A percentile compares a stretch with the other conserved stretches of the same genome.
Conservation (phyloP, 306 rosid genomes). For the Crotalaria pallida region DNA sequence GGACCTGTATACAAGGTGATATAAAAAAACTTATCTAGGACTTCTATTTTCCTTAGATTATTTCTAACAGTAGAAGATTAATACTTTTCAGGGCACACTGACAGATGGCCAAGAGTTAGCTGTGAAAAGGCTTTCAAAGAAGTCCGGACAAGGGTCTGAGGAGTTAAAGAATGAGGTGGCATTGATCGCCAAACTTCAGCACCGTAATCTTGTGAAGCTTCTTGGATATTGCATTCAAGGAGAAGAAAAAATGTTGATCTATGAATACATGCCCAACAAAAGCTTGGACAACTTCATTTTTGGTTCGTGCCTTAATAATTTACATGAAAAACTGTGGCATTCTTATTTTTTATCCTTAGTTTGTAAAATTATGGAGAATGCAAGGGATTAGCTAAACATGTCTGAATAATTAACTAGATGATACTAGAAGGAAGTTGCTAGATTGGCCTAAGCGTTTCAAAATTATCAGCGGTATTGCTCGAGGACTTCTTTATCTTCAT, state of each 20-base stretch:
- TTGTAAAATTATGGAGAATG: too few species aligned
- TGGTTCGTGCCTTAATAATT: neutral
- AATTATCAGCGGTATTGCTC: slow-evolving; percentile 22
- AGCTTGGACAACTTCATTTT: slow-evolving; percentile 25
- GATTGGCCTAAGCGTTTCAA: slow-evolving; percentile 15
- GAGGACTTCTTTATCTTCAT: slow-evolving; percentile 27
- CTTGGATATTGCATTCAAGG: slow-evolving; percentile 16
- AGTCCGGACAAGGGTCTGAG: slow-evolving; percentile 17
- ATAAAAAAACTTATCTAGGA: too few species aligned
- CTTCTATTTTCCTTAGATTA: too few species aligned
- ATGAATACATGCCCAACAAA: slow-evolving; percentile 26
- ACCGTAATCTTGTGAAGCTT: slow-evolving; percentile 28
- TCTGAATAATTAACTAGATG: slow-evolving; percentile 1
- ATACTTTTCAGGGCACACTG: slow-evolving; percentile 9
- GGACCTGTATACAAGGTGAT: slow-evolving; percentile 29
- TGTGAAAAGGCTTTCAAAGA: slow-evolving; percentile 17
- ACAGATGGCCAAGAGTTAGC: slow-evolving; percentile 25
- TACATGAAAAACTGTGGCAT: neutral
- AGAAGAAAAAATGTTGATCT: slow-evolving; percentile 16
- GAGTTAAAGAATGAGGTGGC: slow-evolving; percentile 22
- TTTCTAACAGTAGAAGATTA: too few species aligned
- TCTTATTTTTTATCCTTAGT: neutral
- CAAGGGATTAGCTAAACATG: neutral
- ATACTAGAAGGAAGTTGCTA: slow-evolving; percentile 4
- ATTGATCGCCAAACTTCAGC: slow-evolving; percentile 25